phyloP scores from a whole-genome alignment of 2,329 filamentous ascomycete genomes.

The Beauveria sp. region DNA sequence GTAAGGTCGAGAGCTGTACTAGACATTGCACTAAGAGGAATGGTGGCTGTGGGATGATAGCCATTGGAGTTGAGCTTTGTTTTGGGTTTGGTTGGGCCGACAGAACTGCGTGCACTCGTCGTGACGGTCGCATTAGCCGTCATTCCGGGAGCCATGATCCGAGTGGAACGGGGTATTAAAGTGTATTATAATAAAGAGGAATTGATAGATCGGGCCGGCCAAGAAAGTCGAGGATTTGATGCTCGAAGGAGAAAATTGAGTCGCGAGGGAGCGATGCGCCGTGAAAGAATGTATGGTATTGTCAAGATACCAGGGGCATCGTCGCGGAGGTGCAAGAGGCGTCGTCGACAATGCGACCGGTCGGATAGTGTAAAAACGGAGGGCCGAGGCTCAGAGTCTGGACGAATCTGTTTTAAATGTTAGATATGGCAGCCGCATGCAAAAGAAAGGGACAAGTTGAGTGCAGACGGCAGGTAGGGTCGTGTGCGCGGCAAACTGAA shows the following conservation, averaged over 20 bases:
- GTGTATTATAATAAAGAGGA: neutral
- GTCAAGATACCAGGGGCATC: conserved; percentile 11
- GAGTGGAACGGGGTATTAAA: neutral
- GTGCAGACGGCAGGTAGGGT: neutral
- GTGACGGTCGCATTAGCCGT: conserved; percentile 5
- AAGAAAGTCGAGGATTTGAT: no score
- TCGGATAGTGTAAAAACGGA: conserved; percentile 1
- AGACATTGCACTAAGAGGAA: conserved; percentile 47
- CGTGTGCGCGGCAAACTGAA: neutral
- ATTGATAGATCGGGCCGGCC: neutral
- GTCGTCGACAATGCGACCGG: neutral
- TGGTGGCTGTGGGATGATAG: conserved; percentile 40
- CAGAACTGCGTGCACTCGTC: conserved; percentile 8
- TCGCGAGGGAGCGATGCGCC: neutral
- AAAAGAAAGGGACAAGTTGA: neutral
- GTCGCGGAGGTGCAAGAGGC: conserved; percentile 8
- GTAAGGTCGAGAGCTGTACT: conserved; percentile 68
- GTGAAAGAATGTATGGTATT: neutral
- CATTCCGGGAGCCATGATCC: conserved; percentile 8
- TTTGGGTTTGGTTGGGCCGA: conserved; percentile 36
- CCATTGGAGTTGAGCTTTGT: conserved; percentile 46
- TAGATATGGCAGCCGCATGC: neutral
- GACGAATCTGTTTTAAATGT: neutral
- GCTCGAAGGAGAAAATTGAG: neutral
- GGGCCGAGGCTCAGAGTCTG: neutral